Evolutionary conservation across 2,329 filamentous ascomycete species (phyloP).

Genomic region (Leptographium radiaticola): DNA sequence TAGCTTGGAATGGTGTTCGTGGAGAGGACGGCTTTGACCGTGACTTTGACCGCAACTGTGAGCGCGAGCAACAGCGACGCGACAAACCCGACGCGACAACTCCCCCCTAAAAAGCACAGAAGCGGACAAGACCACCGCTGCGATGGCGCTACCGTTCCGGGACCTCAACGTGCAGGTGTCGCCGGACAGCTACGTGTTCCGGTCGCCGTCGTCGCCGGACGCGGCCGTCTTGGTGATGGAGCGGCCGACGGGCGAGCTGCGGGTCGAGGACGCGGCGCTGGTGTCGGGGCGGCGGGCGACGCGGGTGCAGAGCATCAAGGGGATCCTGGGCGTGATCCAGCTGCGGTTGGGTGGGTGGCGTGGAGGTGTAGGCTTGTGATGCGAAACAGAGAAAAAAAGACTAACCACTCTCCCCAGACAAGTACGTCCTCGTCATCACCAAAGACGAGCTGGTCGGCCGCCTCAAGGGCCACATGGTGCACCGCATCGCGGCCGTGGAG

Average conservation of each 20-base stretch:
- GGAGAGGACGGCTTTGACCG: no score
- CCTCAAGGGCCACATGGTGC: slow-evolving; percentile 90
- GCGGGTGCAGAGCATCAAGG: slow-evolving; percentile 80
- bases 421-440: slow-evolving; percentile 93
- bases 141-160: slow-evolving; percentile 56
- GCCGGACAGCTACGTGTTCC: slow-evolving; percentile 87
- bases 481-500: slow-evolving; percentile 83
- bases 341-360: slow-evolving; percentile 71
- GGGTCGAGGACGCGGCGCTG: slow-evolving; percentile 67
- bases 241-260: slow-evolving; percentile 79
- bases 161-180: slow-evolving; percentile 96
- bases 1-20: no score
- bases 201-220: slow-evolving; percentile 84
- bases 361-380: no score
- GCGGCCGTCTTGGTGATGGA: slow-evolving; percentile 82
- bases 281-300: slow-evolving; percentile 58
- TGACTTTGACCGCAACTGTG: no score
- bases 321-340: slow-evolving; percentile 88
- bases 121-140: no score
- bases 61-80: no score
- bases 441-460: slow-evolving; percentile 85
- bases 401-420: no score
- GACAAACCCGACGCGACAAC: no score
- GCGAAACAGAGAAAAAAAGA: no score
- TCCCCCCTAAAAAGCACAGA: no score